phyloP scores from a whole-genome alignment of 768 basidiomycete genomes.

The Leucosporidium scottii region DNA sequence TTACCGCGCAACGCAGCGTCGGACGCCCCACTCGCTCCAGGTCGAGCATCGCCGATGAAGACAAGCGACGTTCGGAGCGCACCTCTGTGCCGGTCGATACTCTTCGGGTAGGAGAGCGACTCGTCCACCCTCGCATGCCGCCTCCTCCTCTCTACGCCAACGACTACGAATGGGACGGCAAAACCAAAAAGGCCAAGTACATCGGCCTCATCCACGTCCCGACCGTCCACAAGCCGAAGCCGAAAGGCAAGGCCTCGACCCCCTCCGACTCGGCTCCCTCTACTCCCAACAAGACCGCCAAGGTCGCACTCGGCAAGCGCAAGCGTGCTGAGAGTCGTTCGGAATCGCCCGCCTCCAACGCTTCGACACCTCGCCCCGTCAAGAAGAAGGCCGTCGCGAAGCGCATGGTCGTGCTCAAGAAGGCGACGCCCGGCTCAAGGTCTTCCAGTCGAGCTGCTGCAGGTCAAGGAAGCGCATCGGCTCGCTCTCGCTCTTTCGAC shows the following conservation, averaged over 20 bases:
- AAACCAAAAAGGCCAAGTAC: slow-evolving; percentile 8
- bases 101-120: neutral
- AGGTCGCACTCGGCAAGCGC: slow-evolving; percentile 10
- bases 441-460: neutral
- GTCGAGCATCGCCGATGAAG: neutral
- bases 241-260: neutral
- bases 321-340: neutral
- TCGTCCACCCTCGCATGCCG: slow-evolving; percentile 24
- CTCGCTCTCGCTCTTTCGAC: slow-evolving; percentile 2
- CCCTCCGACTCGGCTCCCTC: neutral
- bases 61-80: slow-evolving; percentile 6
- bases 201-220: slow-evolving; percentile 6
- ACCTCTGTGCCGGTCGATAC: slow-evolving; percentile 6
- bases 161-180: slow-evolving; percentile 22
- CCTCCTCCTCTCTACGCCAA: slow-evolving; percentile 21
- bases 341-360: neutral
- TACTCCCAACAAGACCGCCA: neutral
- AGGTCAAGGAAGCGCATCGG: neutral
- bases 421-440: slow-evolving; percentile 42
- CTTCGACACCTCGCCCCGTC: neutral
- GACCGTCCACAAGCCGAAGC: neutral
- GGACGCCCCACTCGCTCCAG: neutral
- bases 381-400: slow-evolving; percentile 85
- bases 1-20: slow-evolving; percentile 1
- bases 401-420: slow-evolving; percentile 82